Base-by-base conservation (phyloP, 2,329 filamentous ascomycete genomes). In the Penicillium sp. region DNA sequence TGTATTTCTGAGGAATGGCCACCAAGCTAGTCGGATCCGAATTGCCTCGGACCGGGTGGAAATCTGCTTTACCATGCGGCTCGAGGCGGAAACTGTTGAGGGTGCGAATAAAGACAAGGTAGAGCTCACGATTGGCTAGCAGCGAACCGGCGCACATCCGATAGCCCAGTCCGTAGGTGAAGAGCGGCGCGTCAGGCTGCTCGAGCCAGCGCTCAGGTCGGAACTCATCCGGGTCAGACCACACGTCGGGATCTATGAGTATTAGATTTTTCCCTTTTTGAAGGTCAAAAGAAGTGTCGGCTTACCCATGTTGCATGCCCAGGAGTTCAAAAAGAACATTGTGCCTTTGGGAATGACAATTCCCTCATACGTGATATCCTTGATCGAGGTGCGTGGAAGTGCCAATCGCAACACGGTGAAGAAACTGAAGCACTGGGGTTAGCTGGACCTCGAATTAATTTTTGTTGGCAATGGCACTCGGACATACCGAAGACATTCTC, bases 261-360 rank as follows among this genome's bases (percentile, higher is more conserved):
- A 40, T 53, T 26, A 38, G 41, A 36, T 19, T 30, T n/a, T 14
- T 18, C 7, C 13, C 18, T 44, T 18, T n/a, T 8, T 27, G 30
- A 35, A 26, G 11, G 18, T 18, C 32, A 19, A 18, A n/a, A 13
- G 11, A 10, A 7, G 27, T n/a, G 16, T 38, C 10, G 11, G 68
- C 76, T 64, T 72, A 84, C 83, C 84, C 82, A 85, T 86, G 57
- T 88, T 87, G 62, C 85, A 87, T 2, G 84, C 84, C 84, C 84
- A 87, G 0, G 84, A 82, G 54, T 88, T 88, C 26, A 88, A 71
- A 67, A 86, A 88, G 34, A 87, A 78, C 0, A 86, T 81, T 1
- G 83, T 86, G 0, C 84, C 84, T 41, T 81, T 80, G 1, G 85
- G 84, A 38, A 88, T 85, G 6, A 78, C 66, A 30, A 79, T 77